A percentile compares a stretch with the other conserved stretches of the same genome.
Conservation (phyloP, 768 basidiomycete species). For the Boletus pseudopeckii region DNA sequence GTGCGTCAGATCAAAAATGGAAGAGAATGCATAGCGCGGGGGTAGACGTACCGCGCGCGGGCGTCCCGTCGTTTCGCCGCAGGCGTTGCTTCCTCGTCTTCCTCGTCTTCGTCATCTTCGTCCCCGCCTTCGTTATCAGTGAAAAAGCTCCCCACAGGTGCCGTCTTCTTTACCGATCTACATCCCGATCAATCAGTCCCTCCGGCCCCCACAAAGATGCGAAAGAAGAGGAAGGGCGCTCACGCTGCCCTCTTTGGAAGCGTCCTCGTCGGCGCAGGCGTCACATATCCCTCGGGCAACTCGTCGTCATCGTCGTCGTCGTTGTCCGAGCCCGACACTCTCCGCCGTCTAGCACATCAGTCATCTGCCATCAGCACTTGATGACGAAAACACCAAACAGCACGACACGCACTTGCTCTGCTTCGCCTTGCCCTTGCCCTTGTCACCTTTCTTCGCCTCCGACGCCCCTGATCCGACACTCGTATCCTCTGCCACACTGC, state of each 20-base stretch:
- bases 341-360: slow-evolving; percentile 42
- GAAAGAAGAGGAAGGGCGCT: slow-evolving; percentile 14
- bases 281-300: slow-evolving; percentile 26
- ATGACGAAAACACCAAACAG: neutral
- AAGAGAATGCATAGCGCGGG: neutral
- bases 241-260: slow-evolving; percentile 62
- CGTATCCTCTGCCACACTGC: slow-evolving; percentile 37
- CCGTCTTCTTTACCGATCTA: slow-evolving; percentile 41
- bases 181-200: neutral
- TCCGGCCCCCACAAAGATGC: neutral
- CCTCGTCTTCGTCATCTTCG: slow-evolving; percentile 34
- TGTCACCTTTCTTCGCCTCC: slow-evolving; percentile 16
- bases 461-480: slow-evolving; percentile 34
- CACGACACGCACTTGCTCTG: slow-evolving; percentile 37
- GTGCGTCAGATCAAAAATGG: neutral
- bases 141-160: slow-evolving; percentile 23
- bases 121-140: slow-evolving; percentile 32
- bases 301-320: slow-evolving; percentile 42
- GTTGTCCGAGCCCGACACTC: slow-evolving; percentile 52
- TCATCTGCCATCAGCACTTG: neutral
- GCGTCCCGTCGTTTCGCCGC: slow-evolving; percentile 14
- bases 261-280: slow-evolving; percentile 43
- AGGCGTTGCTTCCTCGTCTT: slow-evolving; percentile 41
- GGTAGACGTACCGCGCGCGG: slow-evolving; percentile 8
- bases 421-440: slow-evolving; percentile 31